phyloP scores from a whole-genome alignment of 805 yeast genomes.

The Candida easanensis region DNA sequence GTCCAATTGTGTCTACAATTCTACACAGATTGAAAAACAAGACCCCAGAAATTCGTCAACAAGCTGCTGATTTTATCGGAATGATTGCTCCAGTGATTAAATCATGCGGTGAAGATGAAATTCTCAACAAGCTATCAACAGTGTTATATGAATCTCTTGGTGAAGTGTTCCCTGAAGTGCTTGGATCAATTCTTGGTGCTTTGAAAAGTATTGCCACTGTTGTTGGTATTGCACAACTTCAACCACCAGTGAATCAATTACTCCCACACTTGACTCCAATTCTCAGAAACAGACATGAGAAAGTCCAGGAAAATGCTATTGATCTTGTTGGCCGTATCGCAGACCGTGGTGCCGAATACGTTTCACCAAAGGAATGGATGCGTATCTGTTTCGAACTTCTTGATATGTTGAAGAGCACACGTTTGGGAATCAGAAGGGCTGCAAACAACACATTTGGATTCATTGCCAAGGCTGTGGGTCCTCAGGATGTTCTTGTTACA shows the following conservation, averaged over 20 bases:
- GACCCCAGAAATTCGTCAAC: conserved; percentile 70
- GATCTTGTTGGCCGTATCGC: conserved; percentile 82
- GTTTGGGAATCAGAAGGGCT: conserved; percentile 71
- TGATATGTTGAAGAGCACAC: conserved; percentile 82
- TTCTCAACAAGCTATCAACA: conserved; percentile 65
- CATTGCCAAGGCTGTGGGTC: conserved; percentile 91
- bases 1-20: conserved; percentile 68
- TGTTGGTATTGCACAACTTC: conserved; percentile 56
- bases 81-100: conserved; percentile 65
- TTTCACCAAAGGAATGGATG: conserved; percentile 96
- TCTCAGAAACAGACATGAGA: conserved; percentile 82
- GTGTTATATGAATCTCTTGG: conserved; percentile 89
- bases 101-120: conserved; percentile 58
- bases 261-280: conserved; percentile 90
- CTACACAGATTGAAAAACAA: conserved; percentile 73
- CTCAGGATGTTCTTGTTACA: conserved; percentile 87
- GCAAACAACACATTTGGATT: conserved; percentile 91
- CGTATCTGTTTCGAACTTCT: conserved; percentile 86
- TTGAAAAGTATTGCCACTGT: conserved; percentile 58
- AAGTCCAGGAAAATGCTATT: conserved; percentile 83
- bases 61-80: conserved; percentile 75
- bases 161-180: conserved; percentile 90
- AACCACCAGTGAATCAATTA: conserved; percentile 81
- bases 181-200: conserved; percentile 81
- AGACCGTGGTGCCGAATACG: conserved; percentile 70